These are phyloP conservation scores for Coniferiporia sulphurascens DNA, from an alignment of 1,284 basidiomycete species.

Conservation along the genomic window DNA sequence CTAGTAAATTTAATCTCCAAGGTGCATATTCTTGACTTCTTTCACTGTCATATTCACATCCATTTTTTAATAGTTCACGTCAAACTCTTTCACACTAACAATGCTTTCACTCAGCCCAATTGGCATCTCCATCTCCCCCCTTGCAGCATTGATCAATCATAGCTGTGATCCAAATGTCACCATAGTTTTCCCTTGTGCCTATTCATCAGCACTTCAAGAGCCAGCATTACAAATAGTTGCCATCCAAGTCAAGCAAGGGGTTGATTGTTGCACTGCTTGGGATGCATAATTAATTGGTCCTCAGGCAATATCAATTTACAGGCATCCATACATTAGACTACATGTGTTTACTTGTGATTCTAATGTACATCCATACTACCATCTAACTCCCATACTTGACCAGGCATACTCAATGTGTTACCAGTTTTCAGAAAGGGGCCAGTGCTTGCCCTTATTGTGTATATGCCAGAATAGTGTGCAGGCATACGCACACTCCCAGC, in stretches of 20 bases:
- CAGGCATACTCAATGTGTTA: conserved; percentile 41
- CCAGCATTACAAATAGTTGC: conserved; percentile 71
- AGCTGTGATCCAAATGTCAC: conserved; percentile 89
- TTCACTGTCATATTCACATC: neutral
- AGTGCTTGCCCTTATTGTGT: conserved; percentile 53
- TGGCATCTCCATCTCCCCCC: conserved; percentile 76
- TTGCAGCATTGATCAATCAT: conserved; percentile 83
- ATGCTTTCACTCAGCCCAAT: conserved; percentile 71
- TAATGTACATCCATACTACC: too few species aligned
- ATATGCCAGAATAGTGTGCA: conserved; percentile 68
- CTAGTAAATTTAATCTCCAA: conserved; percentile 69
- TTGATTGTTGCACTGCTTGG: too few species aligned
- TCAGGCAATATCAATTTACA: too few species aligned
- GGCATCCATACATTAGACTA: too few species aligned
- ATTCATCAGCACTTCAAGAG: conserved; percentile 32
- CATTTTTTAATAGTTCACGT: conserved; percentile 56
- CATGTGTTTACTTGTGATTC: too few species aligned
- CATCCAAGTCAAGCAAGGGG: too few species aligned
- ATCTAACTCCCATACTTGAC: conserved; percentile 35
- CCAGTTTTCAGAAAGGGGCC: conserved; percentile 50
- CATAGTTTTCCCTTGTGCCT: conserved; percentile 74
- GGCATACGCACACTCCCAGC: conserved; percentile 71
- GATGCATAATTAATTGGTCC: too few species aligned
- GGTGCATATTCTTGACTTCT: conserved; percentile 38
- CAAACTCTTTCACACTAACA: conserved; percentile 86